Base-by-base conservation (phyloP, 495 filamentous ascomycete genomes). In the Pyrenula aspistea region DNA sequence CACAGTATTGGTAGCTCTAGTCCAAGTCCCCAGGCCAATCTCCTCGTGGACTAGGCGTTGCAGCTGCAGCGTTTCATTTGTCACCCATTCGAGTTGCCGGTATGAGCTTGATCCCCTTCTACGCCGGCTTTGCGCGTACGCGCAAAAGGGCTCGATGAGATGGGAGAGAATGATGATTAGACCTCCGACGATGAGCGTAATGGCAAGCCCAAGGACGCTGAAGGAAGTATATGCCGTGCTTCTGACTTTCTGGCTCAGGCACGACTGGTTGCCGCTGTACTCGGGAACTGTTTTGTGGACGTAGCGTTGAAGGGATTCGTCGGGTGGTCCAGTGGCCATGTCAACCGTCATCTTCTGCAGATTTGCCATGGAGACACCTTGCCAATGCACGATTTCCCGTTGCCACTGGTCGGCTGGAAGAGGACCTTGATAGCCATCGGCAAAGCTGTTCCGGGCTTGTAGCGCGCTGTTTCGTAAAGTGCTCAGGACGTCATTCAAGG, bases 31-130 rank as follows among this genome's bases (percentile, higher is more conserved):
- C 15, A 42, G 31, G 31, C 15, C 15, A 15, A 42, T 4, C 31
- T 42, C 66, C 49, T 67, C 65, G 50, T 62, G 63, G 10, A 62
- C 66, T 19, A 65, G 15, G 3, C 65, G 55, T 22, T 67, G 66
- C 3, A 68, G 49, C 53, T 68, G 65, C n/a, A 65, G 36, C 24
- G 55, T 67, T n/a, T 55, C 59, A 25, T 68, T 61, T 4, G 58
- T 10, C 0, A 55, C 56, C 61, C 62, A 68, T 22, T 67, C 49
- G 31, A 61, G 24, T 2, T 49, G 24, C 24, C 61, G 2, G 12
- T 21, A 54, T 10, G 50, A 42, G 1, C 64, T 24, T 2, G 57
- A 36, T 15, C 15, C 15, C 31, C 15, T 42, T 15, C 15, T 42
- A 42, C 15, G 31, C 8, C 4, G 15, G 15, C 31, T 4, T 15